Evolutionary conservation across 2,329 filamentous ascomycete genomes (phyloP), one percentile per base, ranked within the genome.

Genomic region (Fusarium ambrosium): DNA sequence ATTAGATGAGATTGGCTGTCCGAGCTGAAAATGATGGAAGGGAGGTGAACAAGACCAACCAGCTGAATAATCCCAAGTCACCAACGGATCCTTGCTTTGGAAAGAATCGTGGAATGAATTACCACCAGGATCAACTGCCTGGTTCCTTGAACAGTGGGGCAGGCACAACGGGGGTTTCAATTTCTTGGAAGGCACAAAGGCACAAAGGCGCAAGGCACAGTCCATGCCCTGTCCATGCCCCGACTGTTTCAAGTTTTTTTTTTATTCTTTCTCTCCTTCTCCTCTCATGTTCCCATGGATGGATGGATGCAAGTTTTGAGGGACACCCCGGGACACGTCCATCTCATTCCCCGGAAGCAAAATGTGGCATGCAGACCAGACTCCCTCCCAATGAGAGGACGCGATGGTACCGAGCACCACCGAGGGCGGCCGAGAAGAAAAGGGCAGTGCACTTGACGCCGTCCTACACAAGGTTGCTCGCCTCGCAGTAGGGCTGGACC

Each of bases 181-280:
- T 56, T 64, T 43, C 62, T 55, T 64, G 48, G 22, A 64, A 66
- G 64, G 69, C 34, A 39, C 55, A 58, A 37, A 18, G 32, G 48
- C 48, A 29, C 24, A 53, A 22, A 32, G 32, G 48, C 48, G 29
- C 24, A 53, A 22, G 45, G 22, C 16, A 29, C 45, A 29, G 45
- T 10, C n/a, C 37, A 60, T 66, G 74, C 56, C 69, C 72, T 41
- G 32, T 34, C 32, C 32, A 34, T 27, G 61, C 66, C 69, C 39
- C 48, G 32, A 73, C 66, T 29, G 72, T 74, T 74, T 74, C 72
- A 74, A 43, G 41, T 58, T 64, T 58, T 73, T 73, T 70, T 53
- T 34, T 60, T 60, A 29, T 24, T 68, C 32, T n/a, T 20, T 20
- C 39, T 43, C 39, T 5, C 64, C 43, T 72, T 27, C 64, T 60